Evolutionary conservation across 305 asterid genomes (phyloP).

Genomic region (Plantago coronopus): DNA sequence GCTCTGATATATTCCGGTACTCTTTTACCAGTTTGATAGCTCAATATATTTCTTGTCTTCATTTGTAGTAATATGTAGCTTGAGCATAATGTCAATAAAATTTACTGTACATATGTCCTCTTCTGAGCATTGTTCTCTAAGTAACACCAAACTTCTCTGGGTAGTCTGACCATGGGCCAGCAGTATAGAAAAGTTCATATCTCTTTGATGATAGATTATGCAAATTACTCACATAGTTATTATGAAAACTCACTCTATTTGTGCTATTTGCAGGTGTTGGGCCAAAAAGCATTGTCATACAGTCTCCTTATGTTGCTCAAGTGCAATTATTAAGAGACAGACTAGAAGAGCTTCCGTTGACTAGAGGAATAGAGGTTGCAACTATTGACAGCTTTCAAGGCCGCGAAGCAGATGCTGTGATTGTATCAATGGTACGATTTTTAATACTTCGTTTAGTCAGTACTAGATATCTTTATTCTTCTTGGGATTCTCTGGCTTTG

Average conservation of each 20-base stretch:
- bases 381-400: slow-evolving; percentile 98
- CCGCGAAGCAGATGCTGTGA: slow-evolving; percentile 96
- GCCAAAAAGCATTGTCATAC: slow-evolving; percentile 79
- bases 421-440: slow-evolving; percentile 79
- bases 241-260: background rate
- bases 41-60: background rate
- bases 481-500: slow-evolving; percentile 1
- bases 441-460: background rate
- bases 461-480: slow-evolving; percentile 8
- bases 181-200: background rate
- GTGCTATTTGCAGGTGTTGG: slow-evolving; percentile 62
- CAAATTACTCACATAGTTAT: background rate
- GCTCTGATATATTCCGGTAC: slow-evolving; percentile 87
- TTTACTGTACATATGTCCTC: background rate
- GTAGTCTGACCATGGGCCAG: background rate
- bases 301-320: slow-evolving; percentile 98
- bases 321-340: slow-evolving; percentile 90
- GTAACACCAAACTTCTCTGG: background rate
- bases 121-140: background rate
- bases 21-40: slow-evolving; percentile 15
- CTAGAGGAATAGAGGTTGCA: slow-evolving; percentile 87
- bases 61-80: background rate
- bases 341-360: slow-evolving; percentile 71
- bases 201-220: background rate
- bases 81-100: background rate